Conservation (phyloP, 192 early-diverging fungal genomes). For the Coemansia furcata region DNA sequence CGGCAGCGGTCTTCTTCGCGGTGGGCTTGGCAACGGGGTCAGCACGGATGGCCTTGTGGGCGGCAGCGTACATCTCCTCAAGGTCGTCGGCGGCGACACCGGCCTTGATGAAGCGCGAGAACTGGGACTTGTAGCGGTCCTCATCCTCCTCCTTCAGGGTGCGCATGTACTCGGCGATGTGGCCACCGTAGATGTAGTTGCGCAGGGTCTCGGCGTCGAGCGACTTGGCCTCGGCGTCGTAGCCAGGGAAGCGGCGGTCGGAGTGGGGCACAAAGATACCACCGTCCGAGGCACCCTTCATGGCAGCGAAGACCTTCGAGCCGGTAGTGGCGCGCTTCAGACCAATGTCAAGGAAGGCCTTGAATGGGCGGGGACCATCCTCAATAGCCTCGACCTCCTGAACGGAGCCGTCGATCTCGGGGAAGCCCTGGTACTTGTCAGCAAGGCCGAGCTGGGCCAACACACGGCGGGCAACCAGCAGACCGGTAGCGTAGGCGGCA, state of each 20-base stretch:
- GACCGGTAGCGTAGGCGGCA: constrained; percentile 97
- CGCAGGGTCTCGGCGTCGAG: constrained; percentile 91
- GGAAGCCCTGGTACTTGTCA: constrained; percentile 95
- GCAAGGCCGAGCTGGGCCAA: constrained; percentile 92
- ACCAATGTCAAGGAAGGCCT: constrained; percentile 96
- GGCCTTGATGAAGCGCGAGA: constrained; percentile 87
- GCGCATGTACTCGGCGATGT: constrained; percentile 98
- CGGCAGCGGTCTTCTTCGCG: constrained; percentile 70
- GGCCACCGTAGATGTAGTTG: constrained; percentile 97
- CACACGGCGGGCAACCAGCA: constrained; percentile 93
- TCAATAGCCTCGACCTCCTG: constrained; percentile 84
- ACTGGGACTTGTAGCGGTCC: constrained; percentile 95
- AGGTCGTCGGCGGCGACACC: constrained; percentile 86
- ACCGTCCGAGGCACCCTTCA: constrained; percentile 99
- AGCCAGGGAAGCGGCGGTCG: constrained; percentile 97
- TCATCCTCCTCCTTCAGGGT: constrained; percentile 98
- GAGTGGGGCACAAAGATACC: constrained; percentile 95
- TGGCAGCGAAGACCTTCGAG: constrained; percentile 93
- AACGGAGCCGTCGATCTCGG: constrained; percentile 85
- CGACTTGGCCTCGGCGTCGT: constrained; percentile 80
- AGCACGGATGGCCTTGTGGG: constrained; percentile 92
- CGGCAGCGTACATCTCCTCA: constrained; percentile 92
- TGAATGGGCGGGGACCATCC: constrained; percentile 96
- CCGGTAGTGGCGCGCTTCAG: constrained; percentile 97
- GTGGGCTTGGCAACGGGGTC: constrained; percentile 74